Base-by-base conservation (phyloP, 306 rosid genomes). In the Bauhinia variegata region DNA sequence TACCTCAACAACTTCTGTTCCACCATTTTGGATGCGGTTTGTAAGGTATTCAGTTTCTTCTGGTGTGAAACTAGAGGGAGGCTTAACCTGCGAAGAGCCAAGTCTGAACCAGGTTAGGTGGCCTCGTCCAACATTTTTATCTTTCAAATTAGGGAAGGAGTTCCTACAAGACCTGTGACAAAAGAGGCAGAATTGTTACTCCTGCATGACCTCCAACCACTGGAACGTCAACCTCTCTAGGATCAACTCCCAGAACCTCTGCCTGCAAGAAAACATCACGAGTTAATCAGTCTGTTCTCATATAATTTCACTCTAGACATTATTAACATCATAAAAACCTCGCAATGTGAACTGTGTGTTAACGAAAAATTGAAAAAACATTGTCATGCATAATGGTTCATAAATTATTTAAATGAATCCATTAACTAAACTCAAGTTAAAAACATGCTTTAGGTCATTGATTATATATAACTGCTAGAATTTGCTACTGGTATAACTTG, bases 1-100 rank as follows among this genome's bases (percentile, higher is more conserved):
- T 72, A 91, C 99, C 96, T 90, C 96, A 43, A 90, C 99, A 72
- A 95, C 99, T 90, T 95, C 99, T 51, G 96, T 95, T 78, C 97
- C 97, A 49, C 97, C 99, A 53, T 95, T 86, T 85, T 95, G 99
- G 78, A 95, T 90, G 65, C 97, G 89, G 47, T 90, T 75, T 17
- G 99, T 95, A 67, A 95, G 91, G 80, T 86, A 85, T 33, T 78
- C 89, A 38, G 79, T 70, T 85, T 95, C 99, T 82, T 82, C 80
- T 38, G 59, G 72, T 17, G 88, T 78, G 80, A 95, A 95, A 70
- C 91, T 79, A 64, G 88, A 77, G 28, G 92, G 89, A 77, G 99
- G 99, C 90, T 86, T 95, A 71, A 95, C 99, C 99, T 95, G 70
- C 46, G 68, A 70, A 49, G 4, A 57, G 16, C 23, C 43, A 62